Conservation (phyloP, 768 basidiomycete species). For the Trametes elegans region DNA sequence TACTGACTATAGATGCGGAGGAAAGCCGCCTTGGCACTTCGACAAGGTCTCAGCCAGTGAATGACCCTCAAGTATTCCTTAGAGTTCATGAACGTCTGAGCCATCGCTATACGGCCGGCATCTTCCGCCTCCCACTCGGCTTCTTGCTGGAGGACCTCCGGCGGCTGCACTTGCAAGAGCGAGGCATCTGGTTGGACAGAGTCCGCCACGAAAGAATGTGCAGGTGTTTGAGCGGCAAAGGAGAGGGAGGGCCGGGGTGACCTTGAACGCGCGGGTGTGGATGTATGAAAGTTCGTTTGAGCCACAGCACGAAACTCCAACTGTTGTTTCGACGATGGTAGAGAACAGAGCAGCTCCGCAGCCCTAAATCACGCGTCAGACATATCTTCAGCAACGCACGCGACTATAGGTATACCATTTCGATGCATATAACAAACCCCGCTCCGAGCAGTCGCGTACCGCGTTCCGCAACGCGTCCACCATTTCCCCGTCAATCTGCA, state of each 20-base stretch:
- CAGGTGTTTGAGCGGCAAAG: conserved; percentile 9
- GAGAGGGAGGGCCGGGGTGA: conserved; percentile 17
- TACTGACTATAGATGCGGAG: conserved; percentile 78
- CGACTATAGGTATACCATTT: conserved; percentile 59
- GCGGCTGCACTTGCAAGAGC: conserved; percentile 30
- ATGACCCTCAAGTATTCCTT: conserved; percentile 78
- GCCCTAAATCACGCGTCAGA: conserved; percentile 47
- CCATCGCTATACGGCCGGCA: conserved; percentile 69
- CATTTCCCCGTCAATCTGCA: conserved; percentile 45
- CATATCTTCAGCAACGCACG: not conserved
- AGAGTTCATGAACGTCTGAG: conserved; percentile 68
- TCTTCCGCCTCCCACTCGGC: conserved; percentile 56
- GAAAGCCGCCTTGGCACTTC: conserved; percentile 72
- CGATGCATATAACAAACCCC: conserved; percentile 66
- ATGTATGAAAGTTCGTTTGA: conserved; percentile 47
- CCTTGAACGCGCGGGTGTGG: conserved; percentile 52
- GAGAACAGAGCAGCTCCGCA: conserved; percentile 68
- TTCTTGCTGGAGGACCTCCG: conserved; percentile 38
- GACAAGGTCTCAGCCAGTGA: conserved; percentile 61
- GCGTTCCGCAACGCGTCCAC: conserved; percentile 59
- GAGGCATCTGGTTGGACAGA: conserved; percentile 39
- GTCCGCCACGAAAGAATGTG: not conserved
- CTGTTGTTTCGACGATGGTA: conserved; percentile 48
- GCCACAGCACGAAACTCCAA: conserved; percentile 26
- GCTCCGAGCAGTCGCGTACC: conserved; percentile 68